Percentiles rank a stretch among this genome's conserved stretches.
These are phyloP conservation scores for Suillus plorans DNA, from an alignment of 768 basidiomycete genomes.

Conservation along the genomic window DNA sequence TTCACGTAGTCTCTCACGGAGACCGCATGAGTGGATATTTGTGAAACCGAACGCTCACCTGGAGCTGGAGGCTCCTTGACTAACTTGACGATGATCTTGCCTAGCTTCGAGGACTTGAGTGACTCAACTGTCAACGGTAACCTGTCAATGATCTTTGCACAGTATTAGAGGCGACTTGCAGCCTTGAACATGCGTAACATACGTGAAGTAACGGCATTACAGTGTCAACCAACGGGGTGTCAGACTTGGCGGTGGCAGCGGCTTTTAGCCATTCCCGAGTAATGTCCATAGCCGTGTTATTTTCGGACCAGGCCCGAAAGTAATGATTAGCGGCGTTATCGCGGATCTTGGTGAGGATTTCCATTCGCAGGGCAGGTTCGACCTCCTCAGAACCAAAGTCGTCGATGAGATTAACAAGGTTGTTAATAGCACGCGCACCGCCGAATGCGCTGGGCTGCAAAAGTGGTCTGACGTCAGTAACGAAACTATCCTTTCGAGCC, in stretches of 20 bases:
- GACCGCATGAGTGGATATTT: conserved; percentile 16
- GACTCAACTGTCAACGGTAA: conserved; percentile 71
- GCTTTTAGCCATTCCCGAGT: conserved; percentile 82
- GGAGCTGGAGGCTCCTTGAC: conserved; percentile 72
- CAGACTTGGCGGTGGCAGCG: conserved; percentile 55
- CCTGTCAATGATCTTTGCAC: conserved; percentile 70
- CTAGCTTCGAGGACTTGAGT: conserved; percentile 70
- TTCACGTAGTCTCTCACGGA: conserved; percentile 22
- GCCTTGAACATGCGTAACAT: conserved; percentile 36
- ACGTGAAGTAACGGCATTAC: conserved; percentile 88
- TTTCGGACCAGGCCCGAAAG: conserved; percentile 84
- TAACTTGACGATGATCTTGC: conserved; percentile 75
- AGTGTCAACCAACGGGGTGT: conserved; percentile 62
- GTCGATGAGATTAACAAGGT: conserved; percentile 57
- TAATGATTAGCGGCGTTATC: conserved; percentile 86
- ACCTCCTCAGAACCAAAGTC: conserved; percentile 65
- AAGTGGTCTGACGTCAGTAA: conserved; percentile 50
- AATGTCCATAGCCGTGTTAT: conserved; percentile 70
- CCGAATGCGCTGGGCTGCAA: conserved; percentile 61
- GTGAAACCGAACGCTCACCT: conserved; percentile 59
- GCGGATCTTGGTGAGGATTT: conserved; percentile 78
- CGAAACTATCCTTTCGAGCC: conserved; percentile 56
- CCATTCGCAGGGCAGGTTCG: conserved; percentile 61
- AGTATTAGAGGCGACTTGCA: conserved; percentile 18
- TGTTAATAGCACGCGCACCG: conserved; percentile 65